Evolutionary conservation across 176 grass and related monocot genomes (phyloP).

Genomic region (Guadua angustifolia): DNA sequence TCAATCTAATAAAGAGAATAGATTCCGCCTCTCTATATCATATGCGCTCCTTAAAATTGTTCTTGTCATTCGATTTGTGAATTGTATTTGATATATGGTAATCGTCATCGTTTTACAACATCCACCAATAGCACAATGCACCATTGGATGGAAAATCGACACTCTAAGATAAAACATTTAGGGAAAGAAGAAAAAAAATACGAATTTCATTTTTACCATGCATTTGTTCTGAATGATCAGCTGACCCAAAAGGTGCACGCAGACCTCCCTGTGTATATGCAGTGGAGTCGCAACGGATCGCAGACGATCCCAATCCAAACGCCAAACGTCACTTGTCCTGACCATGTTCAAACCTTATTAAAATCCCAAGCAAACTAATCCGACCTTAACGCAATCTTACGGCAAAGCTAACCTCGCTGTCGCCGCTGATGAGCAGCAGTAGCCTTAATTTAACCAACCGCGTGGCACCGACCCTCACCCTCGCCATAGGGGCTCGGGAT

Average conservation of each 20-base stretch:
- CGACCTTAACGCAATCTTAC: background rate
- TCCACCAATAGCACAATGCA: too few relatives aligned
- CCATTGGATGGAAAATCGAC: too few relatives aligned
- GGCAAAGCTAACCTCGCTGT: background rate
- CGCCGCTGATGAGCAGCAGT: background rate
- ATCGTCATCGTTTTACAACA: too few relatives aligned
- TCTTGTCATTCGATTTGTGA: too few relatives aligned
- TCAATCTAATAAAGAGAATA: too few relatives aligned
- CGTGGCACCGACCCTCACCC: constrained; percentile 6
- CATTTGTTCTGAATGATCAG: background rate
- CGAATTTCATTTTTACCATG: too few relatives aligned
- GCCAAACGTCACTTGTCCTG: background rate
- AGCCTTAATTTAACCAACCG: background rate
- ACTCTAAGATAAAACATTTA: too few relatives aligned
- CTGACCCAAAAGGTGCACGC: background rate
- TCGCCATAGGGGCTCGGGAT: background rate
- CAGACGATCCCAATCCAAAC: background rate
- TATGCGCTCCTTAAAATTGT: too few relatives aligned
- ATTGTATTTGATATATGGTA: too few relatives aligned
- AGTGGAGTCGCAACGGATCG: background rate
- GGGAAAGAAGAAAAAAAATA: too few relatives aligned
- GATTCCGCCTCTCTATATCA: too few relatives aligned
- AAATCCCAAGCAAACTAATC: background rate
- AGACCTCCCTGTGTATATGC: background rate
- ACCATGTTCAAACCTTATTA: background rate